Evolutionary conservation across 2,329 filamentous ascomycete species (phyloP).

Genomic region (Atkinsonella texensis): DNA sequence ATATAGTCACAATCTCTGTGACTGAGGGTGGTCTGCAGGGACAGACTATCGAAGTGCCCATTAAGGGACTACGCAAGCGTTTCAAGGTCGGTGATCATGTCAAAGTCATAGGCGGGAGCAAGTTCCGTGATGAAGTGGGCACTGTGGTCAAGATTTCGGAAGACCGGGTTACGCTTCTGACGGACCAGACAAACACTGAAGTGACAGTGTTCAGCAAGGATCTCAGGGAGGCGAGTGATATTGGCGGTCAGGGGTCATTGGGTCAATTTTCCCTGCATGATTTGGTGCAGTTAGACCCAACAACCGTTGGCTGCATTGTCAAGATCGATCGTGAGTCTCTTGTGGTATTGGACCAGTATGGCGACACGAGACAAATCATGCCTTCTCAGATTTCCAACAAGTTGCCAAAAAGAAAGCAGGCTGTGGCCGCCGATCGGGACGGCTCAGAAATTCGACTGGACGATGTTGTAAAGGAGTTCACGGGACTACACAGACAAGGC

Average conservation of each 20-base stretch:
- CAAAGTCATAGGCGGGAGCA: constrained; percentile 93
- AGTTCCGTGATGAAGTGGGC: constrained; percentile 88
- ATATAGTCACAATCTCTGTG: constrained; percentile 83
- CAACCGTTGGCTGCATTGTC: constrained; percentile 85
- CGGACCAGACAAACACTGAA: constrained; percentile 83
- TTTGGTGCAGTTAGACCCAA: constrained; percentile 82
- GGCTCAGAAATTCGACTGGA: constrained; percentile 86
- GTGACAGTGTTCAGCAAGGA: constrained; percentile 98
- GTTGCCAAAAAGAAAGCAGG: constrained; percentile 67
- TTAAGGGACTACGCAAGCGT: constrained; percentile 82
- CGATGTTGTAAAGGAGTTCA: constrained; percentile 83
- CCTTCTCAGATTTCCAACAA: constrained; percentile 89
- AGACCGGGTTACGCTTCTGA: constrained; percentile 84
- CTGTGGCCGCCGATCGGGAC: constrained; percentile 84
- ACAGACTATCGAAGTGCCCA: constrained; percentile 82
- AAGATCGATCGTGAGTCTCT: constrained; percentile 92
- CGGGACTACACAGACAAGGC: constrained; percentile 74
- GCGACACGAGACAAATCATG: constrained; percentile 67
- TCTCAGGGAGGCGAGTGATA: constrained; percentile 82
- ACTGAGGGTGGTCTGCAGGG: constrained; percentile 71
- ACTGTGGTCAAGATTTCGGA: constrained; percentile 92
- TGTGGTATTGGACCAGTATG: constrained; percentile 81
- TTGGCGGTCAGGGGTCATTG: constrained; percentile 71
- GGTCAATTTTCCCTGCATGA: constrained; percentile 89
- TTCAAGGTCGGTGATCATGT: constrained; percentile 94